phyloP scores from a whole-genome alignment of 345 rosid species.

The Pistacia vera region DNA sequence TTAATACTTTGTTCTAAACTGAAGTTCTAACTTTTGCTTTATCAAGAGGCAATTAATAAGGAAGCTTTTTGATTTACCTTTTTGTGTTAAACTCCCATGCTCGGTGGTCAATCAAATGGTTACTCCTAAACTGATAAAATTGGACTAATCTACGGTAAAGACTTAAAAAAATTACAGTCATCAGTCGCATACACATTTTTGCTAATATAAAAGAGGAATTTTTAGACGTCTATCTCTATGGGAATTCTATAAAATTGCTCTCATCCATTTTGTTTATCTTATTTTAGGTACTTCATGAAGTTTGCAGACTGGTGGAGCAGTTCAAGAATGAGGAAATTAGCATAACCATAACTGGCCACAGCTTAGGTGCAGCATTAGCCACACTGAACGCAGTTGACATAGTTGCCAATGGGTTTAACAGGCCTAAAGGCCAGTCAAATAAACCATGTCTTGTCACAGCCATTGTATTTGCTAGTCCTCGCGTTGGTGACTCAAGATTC shows the following conservation, averaged over 20 bases:
- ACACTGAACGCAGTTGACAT: conserved; percentile 64
- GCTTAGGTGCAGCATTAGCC: conserved; percentile 65
- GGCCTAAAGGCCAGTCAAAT: conserved; percentile 24
- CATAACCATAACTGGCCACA: conserved; percentile 64
- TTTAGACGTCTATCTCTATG: background rate
- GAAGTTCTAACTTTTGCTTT: too few species aligned
- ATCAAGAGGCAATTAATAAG: too few species aligned
- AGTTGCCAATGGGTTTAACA: conserved; percentile 59
- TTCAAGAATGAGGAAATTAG: conserved; percentile 72
- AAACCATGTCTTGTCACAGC: conserved; percentile 53
- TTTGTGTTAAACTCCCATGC: too few species aligned
- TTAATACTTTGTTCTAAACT: too few species aligned
- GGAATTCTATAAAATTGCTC: background rate
- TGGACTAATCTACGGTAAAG: too few species aligned
- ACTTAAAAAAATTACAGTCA: too few species aligned
- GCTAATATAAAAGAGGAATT: background rate
- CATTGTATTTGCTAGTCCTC: conserved; percentile 65
- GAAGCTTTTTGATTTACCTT: too few species aligned
- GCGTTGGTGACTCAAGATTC: conserved; percentile 61
- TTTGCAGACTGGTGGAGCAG: conserved; percentile 52
- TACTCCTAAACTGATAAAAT: too few species aligned
- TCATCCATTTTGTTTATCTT: background rate
- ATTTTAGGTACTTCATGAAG: conserved; percentile 41
- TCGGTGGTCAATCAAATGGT: too few species aligned
- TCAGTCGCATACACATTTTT: too few species aligned